Conservation (phyloP, 345 rosid genomes). For the Camelina sativa region DNA sequence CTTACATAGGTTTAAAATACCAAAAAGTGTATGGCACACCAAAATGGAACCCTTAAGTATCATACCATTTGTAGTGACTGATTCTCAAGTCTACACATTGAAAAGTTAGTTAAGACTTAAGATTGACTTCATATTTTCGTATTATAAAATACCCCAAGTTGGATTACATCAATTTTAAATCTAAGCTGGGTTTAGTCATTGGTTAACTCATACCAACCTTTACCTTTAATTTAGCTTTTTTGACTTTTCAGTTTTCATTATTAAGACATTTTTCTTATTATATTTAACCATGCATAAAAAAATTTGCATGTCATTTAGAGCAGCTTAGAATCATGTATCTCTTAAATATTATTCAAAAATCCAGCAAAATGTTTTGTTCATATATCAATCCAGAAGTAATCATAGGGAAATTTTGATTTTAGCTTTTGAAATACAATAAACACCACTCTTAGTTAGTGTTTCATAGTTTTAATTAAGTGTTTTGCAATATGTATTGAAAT, state of each 20-base stretch:
- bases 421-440: not conserved
- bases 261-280: not conserved
- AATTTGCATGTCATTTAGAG: too few relatives aligned
- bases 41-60: too few relatives aligned
- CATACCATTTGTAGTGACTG: too few relatives aligned
- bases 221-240: constrained; percentile 17
- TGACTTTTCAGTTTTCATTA: constrained; percentile 5
- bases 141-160: constrained; percentile 27
- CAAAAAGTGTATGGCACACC: too few relatives aligned
- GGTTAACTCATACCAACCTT: constrained; percentile 30
- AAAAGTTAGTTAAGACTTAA: not conserved
- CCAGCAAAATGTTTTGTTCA: not conserved
- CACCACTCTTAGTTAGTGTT: too few relatives aligned
- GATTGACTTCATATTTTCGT: not conserved
- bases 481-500: too few relatives aligned
- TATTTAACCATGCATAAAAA: not conserved
- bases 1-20: too few relatives aligned
- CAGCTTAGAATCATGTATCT: too few relatives aligned
- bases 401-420: not conserved
- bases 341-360: not conserved
- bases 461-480: too few relatives aligned
- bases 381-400: constrained; percentile 4
- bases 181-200: constrained; percentile 11
- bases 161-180: constrained; percentile 8
- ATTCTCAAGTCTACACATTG: too few relatives aligned